These are phyloP conservation scores for Chamaenerion angustifolium DNA, from an alignment of 345 rosid genomes.

Conservation along the genomic window DNA sequence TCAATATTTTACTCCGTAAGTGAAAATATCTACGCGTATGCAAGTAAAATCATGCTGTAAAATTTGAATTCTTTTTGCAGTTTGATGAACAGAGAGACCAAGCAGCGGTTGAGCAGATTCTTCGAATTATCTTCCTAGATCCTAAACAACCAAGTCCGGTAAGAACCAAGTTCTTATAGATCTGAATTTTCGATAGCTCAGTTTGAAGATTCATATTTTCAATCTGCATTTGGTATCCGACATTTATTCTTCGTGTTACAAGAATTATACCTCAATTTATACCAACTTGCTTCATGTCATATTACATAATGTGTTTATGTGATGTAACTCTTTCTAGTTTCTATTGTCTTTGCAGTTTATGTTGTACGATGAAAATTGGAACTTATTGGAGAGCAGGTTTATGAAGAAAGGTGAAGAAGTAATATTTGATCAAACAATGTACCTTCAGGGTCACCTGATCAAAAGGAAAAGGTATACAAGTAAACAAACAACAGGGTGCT, in stretches of 20 bases:
- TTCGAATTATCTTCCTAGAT: conserved; percentile 53
- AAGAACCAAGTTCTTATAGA: conserved; percentile 9
- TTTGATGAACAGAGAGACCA: conserved; percentile 68
- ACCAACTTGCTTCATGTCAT: no score
- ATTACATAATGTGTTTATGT: not conserved
- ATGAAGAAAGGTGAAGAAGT: conserved; percentile 38
- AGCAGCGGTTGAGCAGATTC: conserved; percentile 48
- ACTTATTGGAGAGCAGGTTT: conserved; percentile 27
- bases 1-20: not conserved
- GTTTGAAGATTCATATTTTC: not conserved
- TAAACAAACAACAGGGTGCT: no score
- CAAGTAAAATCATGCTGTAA: no score
- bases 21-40: not conserved
- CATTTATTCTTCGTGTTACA: not conserved
- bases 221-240: not conserved
- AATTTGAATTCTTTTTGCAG: conserved; percentile 15
- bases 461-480: not conserved
- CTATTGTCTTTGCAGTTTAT: conserved; percentile 17
- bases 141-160: conserved; percentile 40
- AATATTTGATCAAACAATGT: conserved; percentile 26
- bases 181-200: not conserved
- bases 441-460: conserved; percentile 28
- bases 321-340: conserved; percentile 2
- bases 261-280: not conserved
- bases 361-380: conserved; percentile 36